A percentile compares a stretch with the other conserved stretches of the same genome.
Evolutionary conservation across 257 asterid species (phyloP).

Genomic region (Nicotiana noctiflora): DNA sequence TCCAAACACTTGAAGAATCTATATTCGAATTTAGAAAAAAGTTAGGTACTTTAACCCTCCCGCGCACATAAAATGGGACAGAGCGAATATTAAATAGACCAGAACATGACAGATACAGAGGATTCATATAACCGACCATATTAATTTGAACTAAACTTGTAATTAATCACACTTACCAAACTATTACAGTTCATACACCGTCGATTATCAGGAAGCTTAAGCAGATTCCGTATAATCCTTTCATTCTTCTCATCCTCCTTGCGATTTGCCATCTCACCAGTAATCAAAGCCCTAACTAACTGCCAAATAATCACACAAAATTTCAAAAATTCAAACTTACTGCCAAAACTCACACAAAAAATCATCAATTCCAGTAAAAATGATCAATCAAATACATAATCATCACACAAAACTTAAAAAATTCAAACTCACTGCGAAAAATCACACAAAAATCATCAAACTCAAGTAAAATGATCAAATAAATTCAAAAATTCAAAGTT

Average conservation of each 20-base stretch:
- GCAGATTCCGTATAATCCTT: constrained; percentile 75
- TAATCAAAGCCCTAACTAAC: constrained; percentile 18
- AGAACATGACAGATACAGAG: neutral
- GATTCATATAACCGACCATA: neutral
- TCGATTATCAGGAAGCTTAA: constrained; percentile 82
- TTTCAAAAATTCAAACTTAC: neutral
- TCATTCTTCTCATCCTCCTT: constrained; percentile 90
- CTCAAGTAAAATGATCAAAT: neutral
- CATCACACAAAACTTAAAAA: too few species aligned
- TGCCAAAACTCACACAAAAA: constrained; percentile 1
- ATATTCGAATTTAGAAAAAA: neutral
- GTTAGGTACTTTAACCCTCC: neutral
- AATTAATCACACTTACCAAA: constrained; percentile 50
- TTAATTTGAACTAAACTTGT: too few species aligned
- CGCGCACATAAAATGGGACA: neutral
- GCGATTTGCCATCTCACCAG: constrained; percentile 63
- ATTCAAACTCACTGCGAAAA: neutral
- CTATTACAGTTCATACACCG: constrained; percentile 93
- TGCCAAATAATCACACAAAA: constrained; percentile 6
- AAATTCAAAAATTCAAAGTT: neutral
- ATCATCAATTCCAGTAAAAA: neutral
- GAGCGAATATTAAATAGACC: neutral
- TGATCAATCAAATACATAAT: too few species aligned
- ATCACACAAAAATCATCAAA: neutral
- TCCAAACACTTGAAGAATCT: neutral